Base-by-base conservation (phyloP, 176 grass and related monocot species). In the Rhynchospora tenuis region DNA sequence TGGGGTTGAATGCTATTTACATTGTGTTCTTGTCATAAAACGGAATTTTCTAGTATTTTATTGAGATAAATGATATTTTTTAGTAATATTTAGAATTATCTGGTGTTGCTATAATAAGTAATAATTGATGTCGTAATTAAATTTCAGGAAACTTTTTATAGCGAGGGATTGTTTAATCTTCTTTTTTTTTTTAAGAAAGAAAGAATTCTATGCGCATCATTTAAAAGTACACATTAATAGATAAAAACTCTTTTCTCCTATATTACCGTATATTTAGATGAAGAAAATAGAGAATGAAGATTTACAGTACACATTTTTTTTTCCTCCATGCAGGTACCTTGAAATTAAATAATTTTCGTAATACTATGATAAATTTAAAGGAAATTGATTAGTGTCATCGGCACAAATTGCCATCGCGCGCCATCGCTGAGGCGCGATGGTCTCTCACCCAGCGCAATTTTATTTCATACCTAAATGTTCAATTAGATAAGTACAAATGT, bases 1-100 rank as follows among this genome's bases (percentile, higher is more conserved):
- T 64, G 61, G 23, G 12, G 45, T 81, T 45, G 58, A 9, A 79
- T 79, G 75, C 17, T 79, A 54, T 29, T 59, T 9, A 59, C 28
- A 56, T 59, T 79, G 58, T 79, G 50, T 56, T 79, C 16, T 9
- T 79, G 14, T 82, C 57, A 65, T 26, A 33, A n/a, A 64, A 82
- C 23, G 59, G 45, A 82, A 81, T 19, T 42, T 43, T 64, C 20
- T 9, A 15, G 31, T 44, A 45, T 38, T 38, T 38, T 38, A 38
- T 38, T 4, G 33, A 38, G 33, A 38, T 38, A 38, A 38, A 38
- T 38, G 33, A 38, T 38, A 81, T 19, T 60, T 43, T 64, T 44
- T 9, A 15, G 31, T 44, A 45, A 42, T 81, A 45, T 81, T 64
- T 81, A 62, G 61, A 64, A 82, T 82, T 24, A 65, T 6, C 7